These are phyloP conservation scores for Cucumis melo DNA, from an alignment of 306 rosid species.

Conservation along the genomic window DNA sequence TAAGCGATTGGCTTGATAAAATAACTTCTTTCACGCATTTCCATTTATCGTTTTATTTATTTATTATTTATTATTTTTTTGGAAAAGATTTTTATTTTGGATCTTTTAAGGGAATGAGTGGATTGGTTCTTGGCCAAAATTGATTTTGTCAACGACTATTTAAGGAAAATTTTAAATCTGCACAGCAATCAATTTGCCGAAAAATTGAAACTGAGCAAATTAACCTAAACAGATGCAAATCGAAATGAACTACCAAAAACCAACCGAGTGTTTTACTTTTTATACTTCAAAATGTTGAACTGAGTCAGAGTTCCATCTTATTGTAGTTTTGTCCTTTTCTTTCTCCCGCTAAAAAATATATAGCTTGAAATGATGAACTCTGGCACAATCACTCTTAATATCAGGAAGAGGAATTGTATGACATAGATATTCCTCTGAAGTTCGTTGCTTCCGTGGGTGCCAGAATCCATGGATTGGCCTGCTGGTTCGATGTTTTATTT, in stretches of 20 bases:
- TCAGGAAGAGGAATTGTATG: conserved; percentile 86
- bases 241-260: neutral
- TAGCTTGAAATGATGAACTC: neutral
- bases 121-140: neutral
- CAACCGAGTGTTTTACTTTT: neutral
- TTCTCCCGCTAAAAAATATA: neutral
- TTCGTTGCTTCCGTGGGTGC: conserved; percentile 72
- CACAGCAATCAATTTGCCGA: neutral
- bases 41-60: neutral
- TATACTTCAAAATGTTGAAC: neutral
- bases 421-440: conserved; percentile 72
- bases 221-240: neutral
- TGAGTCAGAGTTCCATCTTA: neutral
- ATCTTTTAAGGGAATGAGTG: neutral
- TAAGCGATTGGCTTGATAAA: neutral
- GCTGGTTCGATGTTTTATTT: conserved; percentile 95
- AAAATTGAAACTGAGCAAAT: neutral
- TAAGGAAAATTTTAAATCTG: neutral
- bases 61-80: too few species aligned
- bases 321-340: too few species aligned
- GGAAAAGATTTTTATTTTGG: too few species aligned
- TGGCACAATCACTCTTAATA: neutral
- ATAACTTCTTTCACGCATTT: neutral
- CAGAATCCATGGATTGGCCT: conserved; percentile 92
- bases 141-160: neutral